A percentile compares a stretch with the other conserved stretches of the same genome.
phyloP scores from a whole-genome alignment of 306 rosid genomes.

The Quercus bicolor region DNA sequence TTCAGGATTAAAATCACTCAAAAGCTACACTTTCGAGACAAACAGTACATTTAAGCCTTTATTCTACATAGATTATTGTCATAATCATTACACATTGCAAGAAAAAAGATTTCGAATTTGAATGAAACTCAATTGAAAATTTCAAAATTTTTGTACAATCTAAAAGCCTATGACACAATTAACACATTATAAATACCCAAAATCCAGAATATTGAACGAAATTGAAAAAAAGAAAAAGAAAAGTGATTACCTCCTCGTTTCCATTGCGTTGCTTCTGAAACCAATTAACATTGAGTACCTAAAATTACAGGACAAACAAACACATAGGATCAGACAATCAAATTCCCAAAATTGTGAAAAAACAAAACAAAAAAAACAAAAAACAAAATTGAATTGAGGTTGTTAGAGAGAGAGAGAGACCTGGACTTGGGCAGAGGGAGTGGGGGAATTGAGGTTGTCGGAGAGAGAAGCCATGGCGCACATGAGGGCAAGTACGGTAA shows the following conservation, averaged over 20 bases:
- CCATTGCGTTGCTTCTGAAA: conserved; percentile 86
- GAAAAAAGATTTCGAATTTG: too few species aligned
- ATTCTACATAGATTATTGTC: too few species aligned
- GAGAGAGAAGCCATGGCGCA: conserved; percentile 75
- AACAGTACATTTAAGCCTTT: too few species aligned
- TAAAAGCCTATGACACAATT: background rate
- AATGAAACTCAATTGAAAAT: background rate
- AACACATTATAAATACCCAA: background rate
- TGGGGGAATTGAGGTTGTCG: conserved; percentile 64
- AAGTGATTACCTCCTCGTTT: conserved; percentile 68
- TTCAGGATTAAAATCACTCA: too few species aligned
- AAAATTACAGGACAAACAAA: background rate
- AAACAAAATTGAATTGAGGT: background rate
- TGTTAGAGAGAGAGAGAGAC: conserved; percentile 27
- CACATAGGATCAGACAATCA: background rate
- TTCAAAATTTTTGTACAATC: background rate
- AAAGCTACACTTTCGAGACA: too few species aligned
- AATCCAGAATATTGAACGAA: background rate
- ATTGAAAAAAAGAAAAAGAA: background rate
- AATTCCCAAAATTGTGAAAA: background rate
- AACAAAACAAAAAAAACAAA: background rate
- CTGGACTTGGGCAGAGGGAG: conserved; percentile 76
- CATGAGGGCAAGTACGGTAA: conserved; percentile 75
- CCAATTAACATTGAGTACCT: conserved; percentile 83
- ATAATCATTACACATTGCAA: too few species aligned